phyloP scores from a whole-genome alignment of 805 yeast genomes.

The Komagataella populi region DNA sequence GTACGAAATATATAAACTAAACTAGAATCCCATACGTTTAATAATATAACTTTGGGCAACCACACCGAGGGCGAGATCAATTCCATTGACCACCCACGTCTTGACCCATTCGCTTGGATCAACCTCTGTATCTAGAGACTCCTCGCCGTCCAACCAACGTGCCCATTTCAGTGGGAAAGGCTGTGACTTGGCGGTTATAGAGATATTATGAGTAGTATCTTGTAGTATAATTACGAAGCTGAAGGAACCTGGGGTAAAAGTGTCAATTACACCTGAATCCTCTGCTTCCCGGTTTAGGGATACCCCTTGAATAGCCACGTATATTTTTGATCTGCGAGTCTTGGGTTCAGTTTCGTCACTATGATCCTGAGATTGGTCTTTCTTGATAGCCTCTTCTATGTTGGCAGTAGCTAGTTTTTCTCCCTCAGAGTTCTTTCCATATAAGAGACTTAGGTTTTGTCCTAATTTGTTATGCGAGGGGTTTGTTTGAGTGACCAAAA shows the following conservation, averaged over 20 bases:
- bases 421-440: conserved; percentile 71
- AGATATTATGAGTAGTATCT: conserved; percentile 69
- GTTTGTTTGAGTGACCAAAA: conserved; percentile 40
- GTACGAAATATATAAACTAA: background rate
- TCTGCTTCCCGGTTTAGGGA: conserved; percentile 10
- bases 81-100: conserved; percentile 70
- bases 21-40: conserved; percentile 66
- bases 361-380: conserved; percentile 13
- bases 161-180: conserved; percentile 88
- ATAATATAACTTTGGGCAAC: conserved; percentile 86
- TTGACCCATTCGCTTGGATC: conserved; percentile 78
- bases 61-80: conserved; percentile 70
- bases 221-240: conserved; percentile 62
- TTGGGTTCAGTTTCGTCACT: conserved; percentile 4
- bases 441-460: conserved; percentile 52
- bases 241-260: conserved; percentile 41
- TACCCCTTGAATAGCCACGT: conserved; percentile 17
- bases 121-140: conserved; percentile 18
- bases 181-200: conserved; percentile 69
- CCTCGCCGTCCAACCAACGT: conserved; percentile 64
- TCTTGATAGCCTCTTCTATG: conserved; percentile 58
- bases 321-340: conserved; percentile 12
- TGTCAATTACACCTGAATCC: conserved; percentile 26
- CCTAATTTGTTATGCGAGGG: conserved; percentile 17
- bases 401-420: conserved; percentile 84